Base-by-base conservation (phyloP, 257 asterid species). In the Solanum etuberosum region DNA sequence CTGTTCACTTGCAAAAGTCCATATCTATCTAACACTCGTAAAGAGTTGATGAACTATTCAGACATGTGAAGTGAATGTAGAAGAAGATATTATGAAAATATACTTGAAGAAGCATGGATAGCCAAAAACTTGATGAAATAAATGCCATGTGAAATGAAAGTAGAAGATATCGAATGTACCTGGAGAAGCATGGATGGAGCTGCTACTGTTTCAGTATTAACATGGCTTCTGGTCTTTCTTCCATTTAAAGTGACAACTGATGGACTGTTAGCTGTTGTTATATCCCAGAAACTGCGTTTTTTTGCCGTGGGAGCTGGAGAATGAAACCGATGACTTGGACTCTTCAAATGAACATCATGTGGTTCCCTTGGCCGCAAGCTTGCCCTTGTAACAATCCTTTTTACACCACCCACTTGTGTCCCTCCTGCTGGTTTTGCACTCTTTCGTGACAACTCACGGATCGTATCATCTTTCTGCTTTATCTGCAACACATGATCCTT, bases 211-310 rank as follows among this genome's bases (percentile, higher is more conserved):
- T 90, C 94, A 37, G 86, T 54, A 61, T 35, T 83, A 74, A 90
- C 89, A 83, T 93, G 94, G 88, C 94, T 92, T 89, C 93, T 90
- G 40, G 96, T 93, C 89, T 93, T 93, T 87, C 96, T 89, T 40
- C 93, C 93, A 46, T 92, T 93, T 87, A 92, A 35, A 32, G 89
- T 87, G 61, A 89, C 91, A 71, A 91, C 87, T n/a, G 96, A 91
- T 86, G 96, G 95, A 74, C 95, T 93, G 43, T 91, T 92, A 63
- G 90, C 93, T 71, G 92, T 86, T 3, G 96, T 90, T 71, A 92
- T 92, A 85, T 93, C 96, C 96, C 96, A 93, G 85, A 92, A 92
- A 86, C 92, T 93, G 83, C 94, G 90, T 59, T 92, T 93, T 89
- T 92, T 93, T 38, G 95, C 94, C 13, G 93, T 85, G 37, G 94